phyloP scores from a whole-genome alignment of 768 basidiomycete species.

The Calocybe cyanea region DNA sequence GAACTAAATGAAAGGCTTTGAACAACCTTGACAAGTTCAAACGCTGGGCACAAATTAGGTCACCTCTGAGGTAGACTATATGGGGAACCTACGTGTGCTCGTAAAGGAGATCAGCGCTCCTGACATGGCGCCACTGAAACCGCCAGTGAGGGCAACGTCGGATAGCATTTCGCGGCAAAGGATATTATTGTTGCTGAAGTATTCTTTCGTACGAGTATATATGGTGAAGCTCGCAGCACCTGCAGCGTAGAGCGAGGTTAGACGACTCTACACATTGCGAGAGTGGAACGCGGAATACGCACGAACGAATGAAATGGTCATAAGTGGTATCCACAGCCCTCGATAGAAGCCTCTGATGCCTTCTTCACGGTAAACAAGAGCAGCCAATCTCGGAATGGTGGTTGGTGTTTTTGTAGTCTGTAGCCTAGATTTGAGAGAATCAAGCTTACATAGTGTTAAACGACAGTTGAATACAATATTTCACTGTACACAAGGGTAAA shows the following conservation, averaged over 20 bases:
- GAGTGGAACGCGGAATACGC: constrained; percentile 33
- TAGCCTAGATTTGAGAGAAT: constrained; percentile 90
- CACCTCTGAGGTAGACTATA: background rate
- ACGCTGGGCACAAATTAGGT: constrained; percentile 44
- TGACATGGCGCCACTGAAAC: constrained; percentile 82
- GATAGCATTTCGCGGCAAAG: constrained; percentile 55
- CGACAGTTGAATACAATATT: constrained; percentile 1
- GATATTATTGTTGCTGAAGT: constrained; percentile 54
- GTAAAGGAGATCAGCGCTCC: constrained; percentile 87
- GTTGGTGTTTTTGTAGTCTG: constrained; percentile 79
- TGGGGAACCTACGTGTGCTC: constrained; percentile 71
- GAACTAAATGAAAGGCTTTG: background rate
- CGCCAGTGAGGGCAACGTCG: constrained; percentile 75
- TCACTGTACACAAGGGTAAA: background rate
- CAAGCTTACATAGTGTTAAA: constrained; percentile 49
- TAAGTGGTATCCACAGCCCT: constrained; percentile 86
- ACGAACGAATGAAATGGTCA: constrained; percentile 97
- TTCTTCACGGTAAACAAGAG: constrained; percentile 76
- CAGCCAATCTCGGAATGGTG: constrained; percentile 68
- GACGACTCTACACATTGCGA: background rate
- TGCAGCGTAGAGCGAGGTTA: constrained; percentile 23
- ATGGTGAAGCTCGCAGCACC: constrained; percentile 91
- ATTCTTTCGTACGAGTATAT: constrained; percentile 80
- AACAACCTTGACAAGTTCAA: constrained; percentile 90
- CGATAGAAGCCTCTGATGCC: constrained; percentile 89